Evolutionary conservation across 2,329 filamentous ascomycete genomes (phyloP).

Genomic region (Passalora sequoiae): DNA sequence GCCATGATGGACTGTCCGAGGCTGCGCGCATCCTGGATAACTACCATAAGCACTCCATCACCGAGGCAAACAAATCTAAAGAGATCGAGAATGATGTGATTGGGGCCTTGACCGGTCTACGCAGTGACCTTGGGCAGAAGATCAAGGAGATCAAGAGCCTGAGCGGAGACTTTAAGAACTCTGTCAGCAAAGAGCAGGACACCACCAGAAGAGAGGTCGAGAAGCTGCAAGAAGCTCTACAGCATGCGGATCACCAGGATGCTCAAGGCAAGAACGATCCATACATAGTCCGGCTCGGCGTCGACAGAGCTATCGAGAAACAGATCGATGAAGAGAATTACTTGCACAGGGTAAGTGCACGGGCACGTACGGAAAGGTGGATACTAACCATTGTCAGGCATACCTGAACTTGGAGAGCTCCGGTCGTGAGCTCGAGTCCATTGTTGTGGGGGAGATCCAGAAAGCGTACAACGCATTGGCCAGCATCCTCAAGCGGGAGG

Average conservation of each 20-base stretch:
- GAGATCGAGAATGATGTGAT: constrained; percentile 93
- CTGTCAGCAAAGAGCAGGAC: constrained; percentile 92
- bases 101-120: constrained; percentile 73
- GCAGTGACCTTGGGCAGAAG: constrained; percentile 87
- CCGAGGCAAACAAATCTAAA: constrained; percentile 79
- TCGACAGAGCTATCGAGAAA: constrained; percentile 84
- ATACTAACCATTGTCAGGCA: constrained; percentile 53
- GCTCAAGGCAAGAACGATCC: constrained; percentile 86
- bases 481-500: constrained; percentile 84
- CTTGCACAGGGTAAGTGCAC: constrained; percentile 67
- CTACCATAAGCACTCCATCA: constrained; percentile 74
- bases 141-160: constrained; percentile 97
- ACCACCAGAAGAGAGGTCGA: constrained; percentile 72
- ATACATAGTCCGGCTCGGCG: constrained; percentile 76
- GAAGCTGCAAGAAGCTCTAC: constrained; percentile 73
- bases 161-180: constrained; percentile 93
- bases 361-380: constrained; percentile 1
- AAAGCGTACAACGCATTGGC: constrained; percentile 95
- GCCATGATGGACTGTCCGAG: constrained; percentile 79
- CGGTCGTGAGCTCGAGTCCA: constrained; percentile 88
- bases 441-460: constrained; percentile 95
- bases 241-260: constrained; percentile 68
- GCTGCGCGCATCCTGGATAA: constrained; percentile 73
- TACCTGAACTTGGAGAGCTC: constrained; percentile 93
- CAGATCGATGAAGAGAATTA: constrained; percentile 98